phyloP scores from a whole-genome alignment of 2,329 filamentous ascomycete species.

The Trichoderma sp. region DNA sequence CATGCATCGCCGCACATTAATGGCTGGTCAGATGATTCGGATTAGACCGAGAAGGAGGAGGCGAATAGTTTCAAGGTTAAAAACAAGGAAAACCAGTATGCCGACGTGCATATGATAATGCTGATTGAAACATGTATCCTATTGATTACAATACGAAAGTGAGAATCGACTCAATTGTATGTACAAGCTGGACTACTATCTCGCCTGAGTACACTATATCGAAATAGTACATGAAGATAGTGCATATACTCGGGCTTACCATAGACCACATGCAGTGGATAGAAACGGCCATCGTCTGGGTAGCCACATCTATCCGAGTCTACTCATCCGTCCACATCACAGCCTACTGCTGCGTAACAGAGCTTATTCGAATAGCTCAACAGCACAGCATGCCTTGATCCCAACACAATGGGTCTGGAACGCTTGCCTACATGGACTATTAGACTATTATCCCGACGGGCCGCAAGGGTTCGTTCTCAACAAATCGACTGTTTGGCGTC shows the following conservation, averaged over 20 bases:
- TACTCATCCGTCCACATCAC: background rate
- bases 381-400: background rate
- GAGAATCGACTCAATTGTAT: background rate
- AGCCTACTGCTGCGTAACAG: background rate
- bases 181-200: background rate
- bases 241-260: background rate
- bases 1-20: conserved; percentile 18
- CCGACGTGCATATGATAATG: background rate
- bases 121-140: background rate
- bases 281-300: background rate
- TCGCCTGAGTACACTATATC: background rate
- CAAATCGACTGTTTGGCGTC: background rate
- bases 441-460: background rate
- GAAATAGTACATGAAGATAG: background rate
- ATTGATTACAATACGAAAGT: background rate
- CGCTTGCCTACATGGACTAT: background rate
- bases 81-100: no score
- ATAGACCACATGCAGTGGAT: background rate
- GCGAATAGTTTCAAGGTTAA: background rate
- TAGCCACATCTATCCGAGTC: background rate
- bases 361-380: background rate
- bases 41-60: background rate
- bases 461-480: background rate
- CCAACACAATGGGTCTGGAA: conserved; percentile 4
- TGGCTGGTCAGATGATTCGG: conserved; percentile 10